These are phyloP conservation scores for Albugo candida DNA, from an alignment of 352 stramenopile genomes.

Conservation along the genomic window DNA sequence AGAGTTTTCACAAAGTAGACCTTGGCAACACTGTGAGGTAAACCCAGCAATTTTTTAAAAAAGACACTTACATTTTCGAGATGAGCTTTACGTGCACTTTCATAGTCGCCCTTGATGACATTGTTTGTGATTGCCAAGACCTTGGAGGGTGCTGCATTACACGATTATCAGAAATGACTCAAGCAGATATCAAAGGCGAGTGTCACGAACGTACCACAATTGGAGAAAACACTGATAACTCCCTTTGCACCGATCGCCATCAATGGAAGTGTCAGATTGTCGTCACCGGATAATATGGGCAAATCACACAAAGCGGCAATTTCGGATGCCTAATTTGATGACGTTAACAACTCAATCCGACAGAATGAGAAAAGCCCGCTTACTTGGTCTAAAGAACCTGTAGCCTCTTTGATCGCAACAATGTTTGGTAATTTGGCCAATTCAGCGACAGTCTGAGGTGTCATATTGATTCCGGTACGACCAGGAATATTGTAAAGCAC, in stretches of 20 bases:
- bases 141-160: conserved; percentile 42
- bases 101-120: conserved; percentile 65
- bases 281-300: conserved; percentile 80
- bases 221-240: conserved; percentile 83
- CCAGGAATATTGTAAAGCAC: conserved; percentile 97
- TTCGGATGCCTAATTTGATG: conserved; percentile 35
- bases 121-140: conserved; percentile 66
- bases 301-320: conserved; percentile 81
- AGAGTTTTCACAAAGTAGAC: conserved; percentile 82
- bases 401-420: conserved; percentile 96
- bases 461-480: conserved; percentile 89
- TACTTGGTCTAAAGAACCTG: conserved; percentile 76
- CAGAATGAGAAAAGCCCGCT: background rate
- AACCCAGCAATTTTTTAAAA: background rate
- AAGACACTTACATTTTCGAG: conserved; percentile 48
- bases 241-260: conserved; percentile 78
- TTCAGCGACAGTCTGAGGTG: conserved; percentile 85
- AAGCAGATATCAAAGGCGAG: conserved; percentile 1
- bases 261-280: conserved; percentile 80
- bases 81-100: conserved; percentile 56
- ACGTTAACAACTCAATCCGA: background rate
- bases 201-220: conserved; percentile 33
- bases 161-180: conserved; percentile 3
- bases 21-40: conserved; percentile 10
- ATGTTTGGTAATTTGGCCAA: conserved; percentile 89